Evolutionary conservation across 257 asterid genomes (phyloP), one percentile per base, ranked within the genome.

Genomic region (Orobanche coerulescens): DNA sequence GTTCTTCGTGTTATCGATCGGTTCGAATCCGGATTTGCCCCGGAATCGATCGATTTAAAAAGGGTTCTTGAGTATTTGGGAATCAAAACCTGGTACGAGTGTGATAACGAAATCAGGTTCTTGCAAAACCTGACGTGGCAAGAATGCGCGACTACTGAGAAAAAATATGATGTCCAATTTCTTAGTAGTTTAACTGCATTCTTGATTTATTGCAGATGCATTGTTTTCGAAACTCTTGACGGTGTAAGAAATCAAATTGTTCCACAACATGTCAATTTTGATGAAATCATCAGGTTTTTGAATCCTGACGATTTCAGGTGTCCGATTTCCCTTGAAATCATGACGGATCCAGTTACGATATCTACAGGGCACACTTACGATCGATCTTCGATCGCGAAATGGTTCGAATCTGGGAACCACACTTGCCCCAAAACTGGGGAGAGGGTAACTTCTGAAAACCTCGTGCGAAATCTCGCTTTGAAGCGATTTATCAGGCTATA

Each of bases 281-380:
- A 63, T 46, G 71, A 63, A 22, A 39, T 65, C 57, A 58, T 73
- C 6, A 39, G 53, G 18, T 47, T 56, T 65, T 62, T 82, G 82
- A 88, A 81, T 64, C 50, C 68, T 22, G 96, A 88, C 53, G 98
- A 91, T 73, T 77, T 88, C 66, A 62, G 81, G 69, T 91, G 98
- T 60, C 98, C 98, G 4, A 88, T 91, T 61, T 46, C 94, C 2
- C 71, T 91, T 39, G 98, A 91, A 26, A 53, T 85, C 71, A 91
- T 91, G 96, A 36, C 58, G 5, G 93, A 91, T 75, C 98, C 98
- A 2, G 95, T 88, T 10, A 81, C 94, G 4, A 44, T 88, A 20
- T 71, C 90, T 0, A 77, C 95, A 0, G 98, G 98, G 26, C 96
- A 88, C 63, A 88, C 98, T 0, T 91, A 88, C 28, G 96, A 88